Evolutionary conservation across 2,329 filamentous ascomycete species (phyloP), one percentile per base, ranked within the genome.

Genomic region (Hypoxylon rubiginosum): DNA sequence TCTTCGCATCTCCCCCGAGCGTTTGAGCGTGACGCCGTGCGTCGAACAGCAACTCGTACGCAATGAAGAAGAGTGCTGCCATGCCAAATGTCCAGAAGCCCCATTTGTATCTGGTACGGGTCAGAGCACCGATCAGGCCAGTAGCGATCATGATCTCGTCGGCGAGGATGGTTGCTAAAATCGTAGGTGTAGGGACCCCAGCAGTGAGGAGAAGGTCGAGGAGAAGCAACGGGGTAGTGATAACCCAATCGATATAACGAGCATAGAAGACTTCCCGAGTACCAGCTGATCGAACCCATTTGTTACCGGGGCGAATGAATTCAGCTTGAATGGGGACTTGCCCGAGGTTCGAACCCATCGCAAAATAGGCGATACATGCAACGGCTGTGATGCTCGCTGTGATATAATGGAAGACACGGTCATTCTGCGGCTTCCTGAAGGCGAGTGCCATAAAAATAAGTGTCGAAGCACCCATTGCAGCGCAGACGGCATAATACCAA

Each of bases 61-160:
- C 76, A 54, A 92, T 85, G 75, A 87, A 89, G 68, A 87, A 79
- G 62, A 91, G 84, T 28, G 85, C 81, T 2, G 80, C 75, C 72
- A 78, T 81, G 59, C 84, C 86, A 60, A 91, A 89, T 9, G 80
- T 78, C 75, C 84, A 91, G 78, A 89, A 92, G 1, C 88, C 88
- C 88, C 87, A 92, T 74, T 91, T 92, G 81, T 91, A 92, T 2
- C 79, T 80, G 8, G 85, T 86, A 15, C 77, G 75, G 3, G 90
- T 87, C 1, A 92, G 83, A 2, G 90, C 88, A 28, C 90, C 90
- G 17, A 91, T 83, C 5, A 92, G 83, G 24, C 88, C 88, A 21
- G 85, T 86, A n/a, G 91, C 79, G 51, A 92, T 85, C 88, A 92
- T 91, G 71, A 91, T 81, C 72, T 86, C 81, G 67, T 91, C 88